Conservation (phyloP, 352 stramenopile genomes). For the Globisporangium ultimum region DNA sequence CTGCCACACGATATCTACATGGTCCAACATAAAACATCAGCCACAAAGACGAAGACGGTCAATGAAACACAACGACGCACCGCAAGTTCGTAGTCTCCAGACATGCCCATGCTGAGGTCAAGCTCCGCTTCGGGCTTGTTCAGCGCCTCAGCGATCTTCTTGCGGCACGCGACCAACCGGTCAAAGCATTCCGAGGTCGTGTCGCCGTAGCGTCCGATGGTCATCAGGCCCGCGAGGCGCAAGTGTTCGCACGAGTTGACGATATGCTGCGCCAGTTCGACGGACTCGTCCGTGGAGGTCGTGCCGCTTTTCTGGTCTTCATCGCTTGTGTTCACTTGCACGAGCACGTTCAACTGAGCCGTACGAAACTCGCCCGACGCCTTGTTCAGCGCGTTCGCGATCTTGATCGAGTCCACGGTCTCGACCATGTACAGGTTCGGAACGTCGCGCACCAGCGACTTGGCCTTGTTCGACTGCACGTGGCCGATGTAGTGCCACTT, state of each 20-base stretch:
- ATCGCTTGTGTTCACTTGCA: constrained; percentile 98
- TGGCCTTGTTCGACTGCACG: constrained; percentile 98
- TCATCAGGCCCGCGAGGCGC: constrained; percentile 97
- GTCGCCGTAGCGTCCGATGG: constrained; percentile 95
- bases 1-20: constrained; percentile 91
- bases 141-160: constrained; percentile 64
- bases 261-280: constrained; percentile 88
- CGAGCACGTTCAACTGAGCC: constrained; percentile 90
- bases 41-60: background rate
- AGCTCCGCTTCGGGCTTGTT: constrained; percentile 64
- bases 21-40: background rate
- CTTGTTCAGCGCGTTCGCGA: constrained; percentile 95
- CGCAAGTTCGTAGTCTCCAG: constrained; percentile 96
- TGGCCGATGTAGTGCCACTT: constrained; percentile 99
- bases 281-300: constrained; percentile 71
- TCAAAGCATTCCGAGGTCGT: constrained; percentile 91
- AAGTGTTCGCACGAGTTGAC: constrained; percentile 87
- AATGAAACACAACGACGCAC: constrained; percentile 23
- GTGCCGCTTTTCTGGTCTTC: constrained; percentile 98
- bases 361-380: constrained; percentile 63
- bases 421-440: constrained; percentile 95
- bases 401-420: constrained; percentile 95
- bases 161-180: constrained; percentile 69
- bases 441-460: constrained; percentile 87
- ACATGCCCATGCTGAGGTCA: constrained; percentile 99